Percentiles rank a stretch among this genome's conserved stretches.
These are phyloP conservation scores for Micractinium sp. DNA, from an alignment of 139 green algal species.

Conservation along the genomic window DNA sequence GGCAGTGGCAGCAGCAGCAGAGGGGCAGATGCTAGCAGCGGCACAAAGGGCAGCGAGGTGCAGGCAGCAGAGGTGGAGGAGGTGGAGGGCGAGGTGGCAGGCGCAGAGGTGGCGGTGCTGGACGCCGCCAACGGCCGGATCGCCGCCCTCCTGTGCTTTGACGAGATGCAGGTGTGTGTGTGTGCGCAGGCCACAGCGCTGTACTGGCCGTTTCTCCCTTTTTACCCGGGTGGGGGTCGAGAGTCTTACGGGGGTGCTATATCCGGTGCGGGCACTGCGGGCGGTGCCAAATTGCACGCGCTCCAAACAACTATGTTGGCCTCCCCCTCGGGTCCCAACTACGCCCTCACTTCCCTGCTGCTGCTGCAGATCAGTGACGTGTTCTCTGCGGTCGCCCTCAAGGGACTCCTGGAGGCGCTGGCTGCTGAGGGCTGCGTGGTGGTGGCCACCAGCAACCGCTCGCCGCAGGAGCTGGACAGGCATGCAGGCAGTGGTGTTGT, in stretches of 20 bases:
- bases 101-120: neutral
- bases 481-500: neutral
- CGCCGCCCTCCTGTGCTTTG: constrained; percentile 76
- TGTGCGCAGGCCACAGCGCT: neutral
- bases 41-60: no score
- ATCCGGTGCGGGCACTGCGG: no score
- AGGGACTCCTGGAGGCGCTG: constrained; percentile 61
- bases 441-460: constrained; percentile 51
- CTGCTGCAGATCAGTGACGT: constrained; percentile 11
- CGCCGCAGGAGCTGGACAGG: constrained; percentile 47
- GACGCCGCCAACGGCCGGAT: constrained; percentile 46
- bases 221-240: no score
- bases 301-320: no score
- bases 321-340: neutral
- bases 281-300: no score
- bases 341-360: neutral
- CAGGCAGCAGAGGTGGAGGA: neutral
- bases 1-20: neutral
- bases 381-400: constrained; percentile 74
- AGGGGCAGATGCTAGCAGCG: neutral
- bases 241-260: no score
- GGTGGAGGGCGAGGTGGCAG: neutral
- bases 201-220: neutral
- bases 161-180: constrained; percentile 78
- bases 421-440: constrained; percentile 45